Evolutionary conservation across 495 filamentous ascomycete species (phyloP).

Genomic region (Bacidia rubella): DNA sequence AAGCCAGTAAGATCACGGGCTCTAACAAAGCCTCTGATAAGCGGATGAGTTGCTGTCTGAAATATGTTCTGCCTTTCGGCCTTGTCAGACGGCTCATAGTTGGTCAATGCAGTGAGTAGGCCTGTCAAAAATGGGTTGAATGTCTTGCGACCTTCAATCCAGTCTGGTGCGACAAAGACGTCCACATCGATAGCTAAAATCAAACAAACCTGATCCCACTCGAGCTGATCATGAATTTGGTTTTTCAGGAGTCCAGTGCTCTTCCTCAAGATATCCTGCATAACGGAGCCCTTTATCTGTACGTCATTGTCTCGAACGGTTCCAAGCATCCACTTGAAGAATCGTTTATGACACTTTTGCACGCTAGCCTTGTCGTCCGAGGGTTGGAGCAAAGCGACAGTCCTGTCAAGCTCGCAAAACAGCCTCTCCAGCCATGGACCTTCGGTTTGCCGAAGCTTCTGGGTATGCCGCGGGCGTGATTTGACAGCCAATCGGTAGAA

Average conservation of each 20-base stretch:
- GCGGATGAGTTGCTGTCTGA: slow-evolving; percentile 35
- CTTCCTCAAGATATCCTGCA: slow-evolving; percentile 20
- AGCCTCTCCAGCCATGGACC: slow-evolving; percentile 53
- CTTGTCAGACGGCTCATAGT: slow-evolving; percentile 1
- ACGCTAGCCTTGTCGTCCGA: background rate
- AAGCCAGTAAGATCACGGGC: slow-evolving; percentile 56
- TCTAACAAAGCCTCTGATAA: slow-evolving; percentile 48
- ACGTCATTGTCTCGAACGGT: slow-evolving; percentile 27
- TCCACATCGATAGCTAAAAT: slow-evolving; percentile 54
- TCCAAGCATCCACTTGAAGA: slow-evolving; percentile 27
- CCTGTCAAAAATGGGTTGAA: slow-evolving; percentile 28
- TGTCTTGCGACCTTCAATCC: background rate
- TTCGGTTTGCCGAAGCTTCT: slow-evolving; percentile 42
- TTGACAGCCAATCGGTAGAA: slow-evolving; percentile 47
- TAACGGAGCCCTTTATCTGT: slow-evolving; percentile 17
- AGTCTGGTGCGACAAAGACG: slow-evolving; percentile 40
- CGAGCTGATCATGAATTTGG: slow-evolving; percentile 25
- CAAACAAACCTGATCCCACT: slow-evolving; percentile 50
- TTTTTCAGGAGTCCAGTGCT: slow-evolving; percentile 32
- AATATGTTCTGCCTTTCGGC: slow-evolving; percentile 1
- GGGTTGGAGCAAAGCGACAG: slow-evolving; percentile 1
- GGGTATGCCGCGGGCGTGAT: slow-evolving; percentile 37
- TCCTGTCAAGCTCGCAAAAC: slow-evolving; percentile 38
- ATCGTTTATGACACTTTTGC: slow-evolving; percentile 4
- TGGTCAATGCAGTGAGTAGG: slow-evolving; percentile 28